Evolutionary conservation across 78 protist species (phyloP).

Genomic region (Isochrysis galbana): DNA sequence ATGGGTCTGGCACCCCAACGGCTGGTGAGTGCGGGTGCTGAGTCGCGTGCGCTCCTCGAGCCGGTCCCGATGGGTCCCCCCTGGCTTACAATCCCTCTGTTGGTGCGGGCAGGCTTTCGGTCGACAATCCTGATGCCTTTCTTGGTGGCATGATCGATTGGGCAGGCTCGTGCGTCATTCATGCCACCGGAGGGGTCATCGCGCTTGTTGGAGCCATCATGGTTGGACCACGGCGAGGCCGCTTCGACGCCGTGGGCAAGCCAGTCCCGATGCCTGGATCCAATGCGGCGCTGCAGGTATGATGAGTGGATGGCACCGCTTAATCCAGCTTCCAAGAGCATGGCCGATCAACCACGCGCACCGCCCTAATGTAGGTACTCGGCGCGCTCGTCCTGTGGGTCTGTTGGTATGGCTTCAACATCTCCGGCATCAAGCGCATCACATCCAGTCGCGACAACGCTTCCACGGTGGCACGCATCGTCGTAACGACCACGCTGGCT

Average conservation of each 20-base stretch:
- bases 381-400: no score
- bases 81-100: no score
- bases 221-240: constrained; percentile 24
- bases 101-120: constrained; percentile 21
- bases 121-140: neutral
- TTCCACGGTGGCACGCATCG: constrained; percentile 13
- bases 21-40: no score
- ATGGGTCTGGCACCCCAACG: constrained; percentile 57
- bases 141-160: constrained; percentile 10
- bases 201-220: constrained; percentile 41
- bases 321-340: no score
- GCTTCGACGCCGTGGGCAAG: no score
- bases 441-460: constrained; percentile 48
- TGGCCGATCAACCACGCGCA: no score
- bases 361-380: no score
- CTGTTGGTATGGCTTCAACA: neutral
- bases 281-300: constrained; percentile 37
- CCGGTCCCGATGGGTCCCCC: no score
- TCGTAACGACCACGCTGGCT: constrained; percentile 33
- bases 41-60: no score
- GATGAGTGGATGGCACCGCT: constrained; percentile 60
- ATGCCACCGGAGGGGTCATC: neutral
- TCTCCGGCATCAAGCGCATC: neutral
- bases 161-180: constrained; percentile 39
- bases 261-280: no score